phyloP scores from a whole-genome alignment of 768 basidiomycete species.

The Lentinus brumalis region DNA sequence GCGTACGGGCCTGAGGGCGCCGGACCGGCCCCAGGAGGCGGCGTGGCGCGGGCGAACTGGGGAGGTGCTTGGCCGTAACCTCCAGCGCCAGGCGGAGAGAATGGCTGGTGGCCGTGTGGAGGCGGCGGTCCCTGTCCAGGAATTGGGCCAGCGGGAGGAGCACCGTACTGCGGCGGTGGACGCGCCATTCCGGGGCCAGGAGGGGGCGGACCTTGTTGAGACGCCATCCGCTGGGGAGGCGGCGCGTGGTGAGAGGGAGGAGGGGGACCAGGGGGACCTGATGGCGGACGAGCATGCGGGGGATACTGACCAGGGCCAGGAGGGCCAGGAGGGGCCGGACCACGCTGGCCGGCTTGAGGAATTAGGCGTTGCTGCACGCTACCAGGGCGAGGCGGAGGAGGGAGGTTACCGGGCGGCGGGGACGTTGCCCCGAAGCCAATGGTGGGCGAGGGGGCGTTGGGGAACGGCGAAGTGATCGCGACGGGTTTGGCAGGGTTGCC shows the following conservation, averaged over 20 bases:
- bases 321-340: slow-evolving; percentile 35
- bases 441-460: slow-evolving; percentile 48
- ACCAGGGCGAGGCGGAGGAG: slow-evolving; percentile 65
- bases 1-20: slow-evolving; percentile 39
- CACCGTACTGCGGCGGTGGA: slow-evolving; percentile 50
- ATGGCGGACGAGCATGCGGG: slow-evolving; percentile 34
- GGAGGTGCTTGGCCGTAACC: background rate
- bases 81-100: slow-evolving; percentile 13
- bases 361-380: slow-evolving; percentile 54
- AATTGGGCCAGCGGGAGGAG: slow-evolving; percentile 45
- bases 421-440: slow-evolving; percentile 16
- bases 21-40: slow-evolving; percentile 41
- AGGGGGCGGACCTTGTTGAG: slow-evolving; percentile 22
- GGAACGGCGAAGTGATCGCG: slow-evolving; percentile 89
- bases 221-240: slow-evolving; percentile 42
- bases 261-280: slow-evolving; percentile 32
- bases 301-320: slow-evolving; percentile 31
- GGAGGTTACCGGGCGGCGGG: slow-evolving; percentile 26
- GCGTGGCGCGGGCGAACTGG: background rate
- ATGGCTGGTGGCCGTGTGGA: slow-evolving; percentile 13
- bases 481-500: slow-evolving; percentile 54
- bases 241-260: slow-evolving; percentile 33
- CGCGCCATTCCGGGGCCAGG: slow-evolving; percentile 36
- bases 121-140: slow-evolving; percentile 42
- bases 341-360: slow-evolving; percentile 38